Base-by-base conservation (phyloP, 306 rosid genomes). In the Cotoneaster glaucophyllus region DNA sequence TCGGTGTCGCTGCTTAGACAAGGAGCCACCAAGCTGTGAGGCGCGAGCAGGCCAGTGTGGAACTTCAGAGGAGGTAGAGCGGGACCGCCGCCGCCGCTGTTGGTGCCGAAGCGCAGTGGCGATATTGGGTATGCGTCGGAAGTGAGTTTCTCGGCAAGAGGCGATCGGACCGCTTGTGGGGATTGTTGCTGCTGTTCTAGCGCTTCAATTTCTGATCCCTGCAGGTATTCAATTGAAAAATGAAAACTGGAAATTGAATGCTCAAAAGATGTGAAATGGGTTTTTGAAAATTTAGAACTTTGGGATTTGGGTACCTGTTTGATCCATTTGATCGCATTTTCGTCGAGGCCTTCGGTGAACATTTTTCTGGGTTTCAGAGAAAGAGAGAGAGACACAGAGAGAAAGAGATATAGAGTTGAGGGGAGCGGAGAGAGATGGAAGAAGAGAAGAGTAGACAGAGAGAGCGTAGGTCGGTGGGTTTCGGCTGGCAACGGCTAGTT, bases 321-420 rank as follows among this genome's bases (percentile, higher is more conserved):
- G 82, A 95, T 85, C 99, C 99, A 95, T 75, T 88, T 76, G 73
- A 95, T 86, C 1, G 99, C 98, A 76, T 43, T 90, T 79, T 95
- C 97, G 78, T 95, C 99, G 1, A 95, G 91, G 44, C 99, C 99
- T 80, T 95, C 87, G 0, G 97, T 90, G 88, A 95, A 95, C 99
- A 92, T 94, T 62, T 44, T 81, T 15, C 0, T 4, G 28, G 17
- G 12, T 1, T 62, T 5, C 7, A 28, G 39, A 22, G 10, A 77
- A 31, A 67, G 83, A 78, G 67, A 77, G 78, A 69, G 59, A 67
- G 56, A 50, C 71, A 72, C 45, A 58, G 57, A 48, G 71, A 50
- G 34, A 48, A 8, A 34, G 74, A 41, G 57, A 43, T 70, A 43
- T 39, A 15, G 13, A 53, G 21, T 14, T 54, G n/a, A 4, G 17